Evolutionary conservation across 352 stramenopile genomes (phyloP), one percentile per base, ranked within the genome.

Genomic region (Pythium pyrilobum): DNA sequence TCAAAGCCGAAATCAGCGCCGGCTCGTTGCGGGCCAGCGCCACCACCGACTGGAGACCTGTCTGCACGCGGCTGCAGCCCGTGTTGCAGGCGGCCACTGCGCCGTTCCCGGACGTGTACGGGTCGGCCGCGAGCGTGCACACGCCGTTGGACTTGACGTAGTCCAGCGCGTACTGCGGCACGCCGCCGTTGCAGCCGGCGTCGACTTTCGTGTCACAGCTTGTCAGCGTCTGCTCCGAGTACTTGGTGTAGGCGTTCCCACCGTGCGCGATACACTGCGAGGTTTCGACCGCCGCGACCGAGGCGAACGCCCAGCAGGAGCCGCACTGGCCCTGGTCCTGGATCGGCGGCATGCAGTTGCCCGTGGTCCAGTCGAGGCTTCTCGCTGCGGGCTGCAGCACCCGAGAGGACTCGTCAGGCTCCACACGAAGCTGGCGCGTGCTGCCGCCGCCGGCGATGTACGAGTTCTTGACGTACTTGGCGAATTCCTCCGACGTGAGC

Each of bases 1-100:
- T 75, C 27, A 98, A 56, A 11, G 95, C 89, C 7, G 74, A 63
- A 48, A 90, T 64, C 1, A 98, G 70, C 5, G 62, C 77, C 8
- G 72, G 69, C 41, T 96, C 75, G 39, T 72, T 59, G 48, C 94
- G 74, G 13, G 86, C 66, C 18, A 62, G 36, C 5, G 27, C 4
- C 48, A 83, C 81, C 34, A 39, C 34, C 28, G 39, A 38, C 38
- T 38, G 61, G 21, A 61, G 51, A 47, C 50, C 49, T 4, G 56
- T 48, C 13, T 52, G 27, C 15, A 51, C 39, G 39, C 58, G 62
- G 27, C 23, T 51, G 59, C 62, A 70, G 11, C 25, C 36, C 15
- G 12, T 48, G 20, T 54, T 64, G 44, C 51, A 63, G 25, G 36
- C 16, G 1, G 28, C 54, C 0, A 32, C 24, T 16, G 32, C 16